Percentiles rank a stretch among this genome's conserved stretches.
These are phyloP conservation scores for Sugiyamaella valdiviana DNA, from an alignment of 805 yeast species.

Conservation along the genomic window DNA sequence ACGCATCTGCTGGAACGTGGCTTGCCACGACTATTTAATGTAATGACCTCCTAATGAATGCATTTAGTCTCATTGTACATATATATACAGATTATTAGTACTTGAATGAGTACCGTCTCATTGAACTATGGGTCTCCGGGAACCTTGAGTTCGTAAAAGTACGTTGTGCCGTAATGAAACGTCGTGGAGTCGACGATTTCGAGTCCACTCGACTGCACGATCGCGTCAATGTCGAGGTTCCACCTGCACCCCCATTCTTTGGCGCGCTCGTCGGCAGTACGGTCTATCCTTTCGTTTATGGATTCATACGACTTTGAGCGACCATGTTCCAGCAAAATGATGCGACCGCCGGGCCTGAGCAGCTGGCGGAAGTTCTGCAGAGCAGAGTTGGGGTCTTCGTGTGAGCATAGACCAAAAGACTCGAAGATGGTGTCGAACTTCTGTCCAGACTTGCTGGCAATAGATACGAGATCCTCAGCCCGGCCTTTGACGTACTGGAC, in stretches of 20 bases:
- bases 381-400: constrained; percentile 84
- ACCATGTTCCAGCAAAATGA: constrained; percentile 87
- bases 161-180: constrained; percentile 87
- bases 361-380: constrained; percentile 64
- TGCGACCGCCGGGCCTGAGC: constrained; percentile 84
- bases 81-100: not conserved
- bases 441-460: constrained; percentile 40
- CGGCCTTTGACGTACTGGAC: constrained; percentile 87
- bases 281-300: constrained; percentile 74
- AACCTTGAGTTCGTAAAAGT: constrained; percentile 27
- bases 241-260: constrained; percentile 96
- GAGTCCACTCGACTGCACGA: constrained; percentile 76
- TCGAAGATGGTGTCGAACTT: constrained; percentile 89
- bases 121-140: not conserved
- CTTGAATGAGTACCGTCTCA: not conserved
- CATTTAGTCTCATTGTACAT: not conserved
- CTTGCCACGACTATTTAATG: not conserved
- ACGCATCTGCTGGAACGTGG: not conserved
- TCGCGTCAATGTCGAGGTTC: constrained; percentile 89
- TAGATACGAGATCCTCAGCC: constrained; percentile 69
- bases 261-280: constrained; percentile 74
- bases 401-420: constrained; percentile 94
- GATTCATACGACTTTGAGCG: constrained; percentile 65
- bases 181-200: constrained; percentile 75
- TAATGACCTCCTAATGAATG: not conserved